Conservation (phyloP, 257 asterid genomes). For the Solanum pimpinellifolium region DNA sequence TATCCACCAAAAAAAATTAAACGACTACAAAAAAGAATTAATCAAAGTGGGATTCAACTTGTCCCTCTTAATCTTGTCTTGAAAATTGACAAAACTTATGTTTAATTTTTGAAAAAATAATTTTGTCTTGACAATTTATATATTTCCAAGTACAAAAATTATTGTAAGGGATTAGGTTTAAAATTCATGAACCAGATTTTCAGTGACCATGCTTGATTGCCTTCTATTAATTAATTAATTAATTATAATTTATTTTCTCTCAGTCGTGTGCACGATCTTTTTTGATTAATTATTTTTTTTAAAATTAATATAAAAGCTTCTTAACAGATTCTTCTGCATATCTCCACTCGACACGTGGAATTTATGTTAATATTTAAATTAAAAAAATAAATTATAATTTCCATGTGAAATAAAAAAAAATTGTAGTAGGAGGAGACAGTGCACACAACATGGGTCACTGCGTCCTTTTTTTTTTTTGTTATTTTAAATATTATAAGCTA, state of each 20-base stretch:
- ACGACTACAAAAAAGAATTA: background rate
- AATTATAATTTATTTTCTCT: background rate
- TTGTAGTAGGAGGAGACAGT: background rate
- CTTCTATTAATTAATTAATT: background rate
- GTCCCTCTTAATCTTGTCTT: constrained; percentile 32
- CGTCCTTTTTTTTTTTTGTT: background rate
- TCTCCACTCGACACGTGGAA: background rate
- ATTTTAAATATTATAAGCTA: background rate
- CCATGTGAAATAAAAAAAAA: background rate
- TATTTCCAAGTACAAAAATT: background rate
- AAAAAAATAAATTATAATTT: background rate
- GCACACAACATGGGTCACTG: constrained; percentile 37
- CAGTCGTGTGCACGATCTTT: constrained; percentile 62
- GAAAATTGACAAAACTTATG: constrained; percentile 31
- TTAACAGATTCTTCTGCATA: background rate
- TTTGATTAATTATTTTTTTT: background rate
- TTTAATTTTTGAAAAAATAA: background rate
- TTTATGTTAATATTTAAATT: background rate
- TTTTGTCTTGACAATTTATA: background rate
- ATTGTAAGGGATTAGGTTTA: constrained; percentile 14
- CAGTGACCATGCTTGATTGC: constrained; percentile 34
- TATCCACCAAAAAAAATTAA: constrained; percentile 12
- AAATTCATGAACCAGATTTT: constrained; percentile 33
- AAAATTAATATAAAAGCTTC: background rate
- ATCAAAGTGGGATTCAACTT: constrained; percentile 47